Evolutionary conservation across 768 basidiomycete species (phyloP), one percentile per base, ranked within the genome.

Genomic region (Calocera viscosa): DNA sequence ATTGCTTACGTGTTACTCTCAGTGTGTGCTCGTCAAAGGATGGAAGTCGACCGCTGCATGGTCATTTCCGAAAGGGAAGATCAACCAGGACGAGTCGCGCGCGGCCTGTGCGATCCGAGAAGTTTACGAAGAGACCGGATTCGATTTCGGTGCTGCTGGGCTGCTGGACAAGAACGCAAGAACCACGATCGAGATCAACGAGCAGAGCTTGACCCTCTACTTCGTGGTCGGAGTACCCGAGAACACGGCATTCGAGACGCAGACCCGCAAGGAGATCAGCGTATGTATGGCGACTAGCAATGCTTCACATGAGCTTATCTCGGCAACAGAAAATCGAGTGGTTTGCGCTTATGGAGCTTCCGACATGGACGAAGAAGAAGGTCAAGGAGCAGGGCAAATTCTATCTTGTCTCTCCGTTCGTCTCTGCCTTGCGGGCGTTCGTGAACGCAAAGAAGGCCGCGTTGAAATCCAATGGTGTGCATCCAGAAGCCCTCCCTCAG

Each of bases 11-110:
- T 66, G 63, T 64, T 65, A 24, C n/a, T 2, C 16, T 3, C 74
- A 97, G 94, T 94, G 91, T 73, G 82, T 99, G n/a, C 83, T 99
- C 68, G 96, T 99, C 67, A 94, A 96, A 77, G 96, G 96, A 7
- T 98, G 92, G 92, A 97, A 96, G 76, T 86, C 91, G 38, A 90
- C 88, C 22, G 90, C 96, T 1, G 91, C 93, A 7, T 99, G 96
- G 96, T 89, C 92, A n/a, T 99, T 98, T 76, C 96, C 96, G 7
- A 91, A 95, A 75, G 96, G 96, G n/a, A 99, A 99, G 78, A 98
- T 98, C 76, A 99, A 99, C 72, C 88, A 94, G 75, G 84, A 89
- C 68, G 96, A 99, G 75, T 85, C 88, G 8, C 83, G 87, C 66
- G 82, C 83, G 63, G 82, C 82, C 66, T 99, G 96, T 76, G 96